Evolutionary conservation across 257 asterid genomes (phyloP), one percentile per base, ranked within the genome.

Genomic region (Gentiana macrophylla): DNA sequence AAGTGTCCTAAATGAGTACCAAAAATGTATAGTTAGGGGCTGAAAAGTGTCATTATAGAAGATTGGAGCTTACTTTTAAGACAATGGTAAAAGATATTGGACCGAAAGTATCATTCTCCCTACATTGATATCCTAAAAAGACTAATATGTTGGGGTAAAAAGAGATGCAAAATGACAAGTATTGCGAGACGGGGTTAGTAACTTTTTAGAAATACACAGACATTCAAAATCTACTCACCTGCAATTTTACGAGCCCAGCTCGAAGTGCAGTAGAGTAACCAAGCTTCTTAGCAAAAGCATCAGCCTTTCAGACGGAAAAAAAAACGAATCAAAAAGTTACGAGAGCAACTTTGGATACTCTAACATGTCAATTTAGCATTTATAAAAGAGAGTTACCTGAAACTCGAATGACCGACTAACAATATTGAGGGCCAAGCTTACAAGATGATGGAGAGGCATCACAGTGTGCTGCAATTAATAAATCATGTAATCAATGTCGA

Each of bases 391-490:
- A 43, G 68, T 61, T 73, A 92, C 97, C 99, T 88, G 99, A 71
- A 92, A 92, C 83, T 92, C 99, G 66, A 85, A 88, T 5, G 94
- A 78, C 46, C 97, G 84, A 89, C 97, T 85, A 4, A 89, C 95
- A 57, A 92, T 94, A 76, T 92, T 92, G 47, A 92, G 86, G 50
- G 76, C 77, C 38, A 92, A 80, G 85, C 84, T 85, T 61, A 92
- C 91, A 37, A 92, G 71, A 74, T 92, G 97, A 70, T 92, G 97
- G 49, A 88, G 78, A 59, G 99, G 99, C 56, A 74, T 92, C 78
- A 88, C 99, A 6, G 97, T 83, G 67, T 92, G 97, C 97, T 92
- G 89, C 83, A 79, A 57, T 32, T 38, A 66, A 67, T 55, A 57
- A 64, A 24, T 24, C 24, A 24, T 24, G 24, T 24, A 24, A 24